Conservation (phyloP, 768 basidiomycete species). For the Mycena capillaripes region DNA sequence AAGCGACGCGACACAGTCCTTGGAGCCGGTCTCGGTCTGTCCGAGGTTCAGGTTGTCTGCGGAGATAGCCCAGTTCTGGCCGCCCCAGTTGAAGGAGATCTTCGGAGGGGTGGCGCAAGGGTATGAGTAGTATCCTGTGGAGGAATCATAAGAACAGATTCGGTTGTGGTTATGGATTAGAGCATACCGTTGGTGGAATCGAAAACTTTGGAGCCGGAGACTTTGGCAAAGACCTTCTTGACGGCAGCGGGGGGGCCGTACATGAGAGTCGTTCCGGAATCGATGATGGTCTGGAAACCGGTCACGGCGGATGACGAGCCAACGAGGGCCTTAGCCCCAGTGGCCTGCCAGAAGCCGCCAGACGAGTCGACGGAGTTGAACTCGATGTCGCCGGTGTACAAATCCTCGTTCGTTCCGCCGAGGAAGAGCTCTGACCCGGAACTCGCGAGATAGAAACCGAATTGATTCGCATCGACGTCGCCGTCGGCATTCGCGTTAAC, state of each 20-base stretch:
- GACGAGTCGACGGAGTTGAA: conserved; percentile 45
- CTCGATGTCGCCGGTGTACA: conserved; percentile 59
- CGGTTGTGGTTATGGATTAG: no score
- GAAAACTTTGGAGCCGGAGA: conserved; percentile 9
- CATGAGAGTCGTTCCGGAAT: conserved; percentile 54
- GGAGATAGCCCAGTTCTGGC: conserved; percentile 57
- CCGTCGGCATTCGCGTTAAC: conserved; percentile 54
- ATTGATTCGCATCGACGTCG: conserved; percentile 48
- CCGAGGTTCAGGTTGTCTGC: conserved; percentile 58
- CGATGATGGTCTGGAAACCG: conserved; percentile 45
- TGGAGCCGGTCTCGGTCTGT: conserved; percentile 56
- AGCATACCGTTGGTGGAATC: conserved; percentile 2
- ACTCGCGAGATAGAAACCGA: conserved; percentile 59
- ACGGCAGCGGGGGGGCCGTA: conserved; percentile 28
- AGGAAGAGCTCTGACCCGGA: conserved; percentile 63
- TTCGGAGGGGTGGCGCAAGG: conserved; percentile 43
- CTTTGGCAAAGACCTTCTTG: conserved; percentile 7
- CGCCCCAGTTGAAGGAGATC: conserved; percentile 54
- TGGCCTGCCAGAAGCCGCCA: conserved; percentile 46
- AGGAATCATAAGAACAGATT: neutral
- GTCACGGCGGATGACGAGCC: conserved; percentile 22
- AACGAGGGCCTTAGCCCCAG: conserved; percentile 32
- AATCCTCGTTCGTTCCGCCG: conserved; percentile 61
- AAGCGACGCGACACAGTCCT: conserved; percentile 64
- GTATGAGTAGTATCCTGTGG: conserved; percentile 22